Conservation (phyloP, 345 rosid species). For the Syzygium aromaticum region DNA sequence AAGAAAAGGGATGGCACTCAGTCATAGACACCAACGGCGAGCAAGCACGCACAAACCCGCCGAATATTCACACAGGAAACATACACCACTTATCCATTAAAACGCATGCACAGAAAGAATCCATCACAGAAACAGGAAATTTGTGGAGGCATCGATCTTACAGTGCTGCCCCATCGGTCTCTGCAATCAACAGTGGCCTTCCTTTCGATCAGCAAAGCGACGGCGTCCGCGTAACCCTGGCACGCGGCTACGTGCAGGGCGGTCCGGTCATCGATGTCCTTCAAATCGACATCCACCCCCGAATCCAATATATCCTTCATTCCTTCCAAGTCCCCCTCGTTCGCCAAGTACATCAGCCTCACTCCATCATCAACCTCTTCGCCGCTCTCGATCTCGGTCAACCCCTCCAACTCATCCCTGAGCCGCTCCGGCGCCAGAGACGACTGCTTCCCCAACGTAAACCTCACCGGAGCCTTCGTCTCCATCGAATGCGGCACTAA, state of each 20-base stretch:
- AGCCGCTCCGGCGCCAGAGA: slow-evolving; percentile 62
- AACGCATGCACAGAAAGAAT: not conserved
- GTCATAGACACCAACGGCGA: not conserved
- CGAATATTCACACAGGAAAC: not conserved
- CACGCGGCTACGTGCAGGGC: slow-evolving; percentile 92
- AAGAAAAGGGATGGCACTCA: not conserved
- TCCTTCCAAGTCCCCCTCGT: slow-evolving; percentile 72
- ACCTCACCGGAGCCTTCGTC: slow-evolving; percentile 27
- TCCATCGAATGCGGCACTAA: slow-evolving; percentile 34
- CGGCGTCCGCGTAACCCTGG: slow-evolving; percentile 60
- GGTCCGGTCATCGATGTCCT: slow-evolving; percentile 77
- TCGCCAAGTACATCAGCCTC: slow-evolving; percentile 59
- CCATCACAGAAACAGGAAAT: not conserved
- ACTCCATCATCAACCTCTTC: slow-evolving; percentile 44
- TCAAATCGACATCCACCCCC: slow-evolving; percentile 60
- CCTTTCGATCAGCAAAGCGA: slow-evolving; percentile 43
- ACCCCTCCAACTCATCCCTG: slow-evolving; percentile 23
- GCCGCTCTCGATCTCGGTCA: slow-evolving; percentile 15
- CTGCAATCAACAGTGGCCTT: slow-evolving; percentile 51
- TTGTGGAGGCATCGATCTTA: slow-evolving; percentile 15
- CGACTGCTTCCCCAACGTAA: slow-evolving; percentile 54
- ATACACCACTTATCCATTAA: not conserved
- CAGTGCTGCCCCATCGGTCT: slow-evolving; percentile 98
- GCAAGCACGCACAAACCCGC: not conserved
- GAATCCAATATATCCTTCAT: slow-evolving; percentile 57